Evolutionary conservation across 306 rosid species (phyloP).

Genomic region (Biancaea sappan): DNA sequence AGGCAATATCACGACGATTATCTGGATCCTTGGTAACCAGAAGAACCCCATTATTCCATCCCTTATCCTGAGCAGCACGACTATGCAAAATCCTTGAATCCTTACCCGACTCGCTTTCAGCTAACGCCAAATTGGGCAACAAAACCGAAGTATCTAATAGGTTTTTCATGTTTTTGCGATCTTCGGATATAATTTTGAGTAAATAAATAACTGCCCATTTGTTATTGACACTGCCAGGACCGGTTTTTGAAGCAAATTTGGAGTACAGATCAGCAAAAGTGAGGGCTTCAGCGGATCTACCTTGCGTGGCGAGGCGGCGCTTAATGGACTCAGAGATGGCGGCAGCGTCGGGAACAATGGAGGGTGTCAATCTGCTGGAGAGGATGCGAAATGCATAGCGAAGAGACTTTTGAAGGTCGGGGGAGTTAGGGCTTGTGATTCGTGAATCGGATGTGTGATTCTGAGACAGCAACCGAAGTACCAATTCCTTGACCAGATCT

Average conservation of each 20-base stretch:
- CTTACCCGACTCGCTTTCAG: slow-evolving; percentile 40
- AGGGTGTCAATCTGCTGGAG: slow-evolving; percentile 75
- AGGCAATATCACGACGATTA: slow-evolving; percentile 76
- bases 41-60: slow-evolving; percentile 72
- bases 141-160: slow-evolving; percentile 56
- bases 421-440: slow-evolving; percentile 48
- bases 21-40: slow-evolving; percentile 69
- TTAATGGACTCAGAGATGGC: slow-evolving; percentile 90
- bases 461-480: slow-evolving; percentile 65
- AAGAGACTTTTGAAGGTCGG: slow-evolving; percentile 59
- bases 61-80: slow-evolving; percentile 39
- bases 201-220: slow-evolving; percentile 90
- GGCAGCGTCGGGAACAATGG: slow-evolving; percentile 82
- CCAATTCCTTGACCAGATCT: slow-evolving; percentile 86
- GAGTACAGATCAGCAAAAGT: slow-evolving; percentile 83
- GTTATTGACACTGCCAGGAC: slow-evolving; percentile 74
- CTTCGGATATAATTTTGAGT: slow-evolving; percentile 74
- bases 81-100: slow-evolving; percentile 40
- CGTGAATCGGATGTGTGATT: slow-evolving; percentile 49
- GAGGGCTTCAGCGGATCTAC: slow-evolving; percentile 89
- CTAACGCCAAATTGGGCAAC: slow-evolving; percentile 58
- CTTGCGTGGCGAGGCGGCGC: slow-evolving; percentile 87
- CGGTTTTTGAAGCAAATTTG: slow-evolving; percentile 68
- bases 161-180: slow-evolving; percentile 44
- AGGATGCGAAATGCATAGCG: slow-evolving; percentile 89